A percentile compares a stretch with the other conserved stretches of the same genome.
phyloP scores from a whole-genome alignment of 805 yeast genomes.

The Metschnikowia anglica region DNA sequence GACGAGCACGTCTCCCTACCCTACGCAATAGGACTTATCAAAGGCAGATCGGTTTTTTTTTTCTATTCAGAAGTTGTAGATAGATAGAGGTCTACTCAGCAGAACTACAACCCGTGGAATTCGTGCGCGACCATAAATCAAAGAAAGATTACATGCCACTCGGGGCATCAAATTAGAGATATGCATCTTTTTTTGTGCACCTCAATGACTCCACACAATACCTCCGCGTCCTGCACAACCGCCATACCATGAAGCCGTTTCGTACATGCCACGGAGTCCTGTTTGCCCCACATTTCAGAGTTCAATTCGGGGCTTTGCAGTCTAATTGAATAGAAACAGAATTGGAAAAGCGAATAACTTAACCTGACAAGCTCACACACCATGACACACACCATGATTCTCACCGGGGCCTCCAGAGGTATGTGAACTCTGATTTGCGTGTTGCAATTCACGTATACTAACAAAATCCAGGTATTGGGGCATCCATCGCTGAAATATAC shows the following conservation, averaged over 20 bases:
- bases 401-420: constrained; percentile 26
- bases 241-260: background rate
- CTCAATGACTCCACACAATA: background rate
- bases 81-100: too few relatives aligned
- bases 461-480: constrained; percentile 67
- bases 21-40: too few relatives aligned
- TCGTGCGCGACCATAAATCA: too few relatives aligned
- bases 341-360: background rate
- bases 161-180: too few relatives aligned
- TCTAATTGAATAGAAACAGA: too few relatives aligned
- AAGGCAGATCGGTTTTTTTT: background rate
- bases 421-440: constrained; percentile 4
- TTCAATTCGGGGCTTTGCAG: background rate
- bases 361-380: background rate
- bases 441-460: constrained; percentile 34
- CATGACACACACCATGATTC: constrained; percentile 24
- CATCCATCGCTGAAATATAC: constrained; percentile 58
- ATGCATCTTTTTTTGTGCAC: background rate
- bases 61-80: too few relatives aligned
- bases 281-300: background rate
- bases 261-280: background rate
- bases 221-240: constrained; percentile 4
- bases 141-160: too few relatives aligned
- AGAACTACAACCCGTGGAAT: too few relatives aligned
- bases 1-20: constrained; percentile 4